These are phyloP conservation scores for Arabidopsis arenosa DNA, from an alignment of 345 rosid genomes.

Conservation along the genomic window DNA sequence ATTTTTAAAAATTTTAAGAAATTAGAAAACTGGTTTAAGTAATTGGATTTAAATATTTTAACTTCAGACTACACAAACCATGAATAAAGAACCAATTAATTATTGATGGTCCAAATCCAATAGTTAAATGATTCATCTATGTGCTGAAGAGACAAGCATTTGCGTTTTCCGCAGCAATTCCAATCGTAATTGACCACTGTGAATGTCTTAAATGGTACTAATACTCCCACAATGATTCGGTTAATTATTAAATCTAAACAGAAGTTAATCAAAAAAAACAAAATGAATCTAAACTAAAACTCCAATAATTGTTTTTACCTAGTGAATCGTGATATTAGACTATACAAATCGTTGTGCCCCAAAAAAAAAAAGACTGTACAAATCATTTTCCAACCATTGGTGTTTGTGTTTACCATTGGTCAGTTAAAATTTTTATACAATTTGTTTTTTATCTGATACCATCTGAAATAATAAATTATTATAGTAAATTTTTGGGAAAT, in stretches of 20 bases:
- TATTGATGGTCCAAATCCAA: too few species aligned
- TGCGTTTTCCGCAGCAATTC: not conserved
- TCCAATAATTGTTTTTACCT: too few species aligned
- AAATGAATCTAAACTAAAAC: not conserved
- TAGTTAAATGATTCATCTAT: not conserved
- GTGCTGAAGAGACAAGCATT: not conserved
- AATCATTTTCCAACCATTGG: not conserved
- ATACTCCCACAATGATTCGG: not conserved
- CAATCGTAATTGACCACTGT: not conserved
- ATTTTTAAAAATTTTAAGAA: too few species aligned
- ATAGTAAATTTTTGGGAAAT: not conserved
- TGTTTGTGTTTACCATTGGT: not conserved
- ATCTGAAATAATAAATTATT: conserved; percentile 10
- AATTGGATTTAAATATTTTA: too few species aligned
- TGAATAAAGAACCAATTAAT: too few species aligned
- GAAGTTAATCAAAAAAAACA: not conserved
- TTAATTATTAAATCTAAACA: too few species aligned
- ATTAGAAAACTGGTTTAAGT: too few species aligned
- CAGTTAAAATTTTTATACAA: too few species aligned
- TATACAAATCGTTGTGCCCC: too few species aligned
- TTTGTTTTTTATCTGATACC: not conserved
- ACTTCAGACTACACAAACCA: too few species aligned
- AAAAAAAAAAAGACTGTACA: not conserved
- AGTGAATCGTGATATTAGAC: too few species aligned
- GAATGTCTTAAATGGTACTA: not conserved